Evolutionary conservation across 768 basidiomycete genomes (phyloP), one percentile per base, ranked within the genome.

Genomic region (Dioszegia crocea): DNA sequence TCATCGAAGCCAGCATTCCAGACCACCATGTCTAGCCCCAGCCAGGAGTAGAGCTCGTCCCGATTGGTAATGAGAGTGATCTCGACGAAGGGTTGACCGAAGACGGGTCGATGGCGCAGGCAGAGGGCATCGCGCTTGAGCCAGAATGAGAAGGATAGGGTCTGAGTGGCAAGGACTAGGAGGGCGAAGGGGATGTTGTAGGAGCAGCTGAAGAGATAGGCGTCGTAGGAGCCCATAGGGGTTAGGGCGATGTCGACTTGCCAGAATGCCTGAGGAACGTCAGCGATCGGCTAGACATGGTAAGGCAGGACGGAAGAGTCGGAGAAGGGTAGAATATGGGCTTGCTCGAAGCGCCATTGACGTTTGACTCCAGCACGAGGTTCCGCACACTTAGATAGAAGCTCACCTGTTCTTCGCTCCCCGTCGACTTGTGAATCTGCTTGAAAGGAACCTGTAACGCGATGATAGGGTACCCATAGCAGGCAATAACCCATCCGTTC

Each of bases 151-250:
- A 38, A 23, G 26, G 51, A 53, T 10, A 53, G 3, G 23, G 36
- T 9, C 17, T 53, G 51, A 24, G 24, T 17, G 39, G 51, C 51
- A 38, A 53, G 51, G 38, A 53, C 51, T 23, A 53, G 51, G 12
- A 53, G 24, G 38, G 51, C 51, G 23, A 53, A 53, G 23, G 33
- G n/a, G 51, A 53, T 40, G 26, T 53, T 53, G 39, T 53, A 53
- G 38, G 51, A 53, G 38, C 51, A 53, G 36, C 19, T 53, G 38
- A 53, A 24, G 24, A 53, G 36, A 29, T 53, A 53, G 36, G 38
- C 39, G 38, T 53, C 51, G 38, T n/a, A 41, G 4, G 33, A 27
- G 36, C 11, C 19, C 3, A n/a, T n/a, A 9, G 17, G 38, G 10
- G 24, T 26, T 21, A 53, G 51, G 19, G 51, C 51, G 21, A 53